Conservation (phyloP, 2,329 filamentous ascomycete genomes). For the Cladophialophora bantiana region DNA sequence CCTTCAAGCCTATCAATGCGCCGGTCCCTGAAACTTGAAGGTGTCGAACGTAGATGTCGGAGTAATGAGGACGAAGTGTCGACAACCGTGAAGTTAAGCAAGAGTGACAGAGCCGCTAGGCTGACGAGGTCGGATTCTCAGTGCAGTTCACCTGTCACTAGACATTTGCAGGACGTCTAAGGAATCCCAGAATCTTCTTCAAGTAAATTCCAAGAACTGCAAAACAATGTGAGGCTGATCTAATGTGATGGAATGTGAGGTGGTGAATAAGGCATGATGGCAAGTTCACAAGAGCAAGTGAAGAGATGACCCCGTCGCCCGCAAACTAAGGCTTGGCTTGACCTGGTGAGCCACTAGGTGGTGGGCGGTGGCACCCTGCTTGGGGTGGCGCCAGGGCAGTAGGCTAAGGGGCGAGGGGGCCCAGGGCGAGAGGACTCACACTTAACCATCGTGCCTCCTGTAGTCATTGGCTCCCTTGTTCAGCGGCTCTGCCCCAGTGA, state of each 20-base stretch:
- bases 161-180: neutral
- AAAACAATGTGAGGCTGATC: neutral
- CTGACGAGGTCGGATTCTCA: neutral
- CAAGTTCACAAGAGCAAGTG: slow-evolving; percentile 28
- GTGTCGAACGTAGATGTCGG: neutral
- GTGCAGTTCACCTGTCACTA: neutral
- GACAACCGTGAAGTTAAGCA: neutral
- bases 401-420: too few relatives aligned
- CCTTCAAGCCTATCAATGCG: neutral
- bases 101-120: neutral
- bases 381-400: neutral
- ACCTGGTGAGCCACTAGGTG: neutral
- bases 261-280: slow-evolving; percentile 29
- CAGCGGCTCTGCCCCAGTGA: too few relatives aligned
- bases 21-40: neutral
- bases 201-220: neutral
- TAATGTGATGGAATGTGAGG: slow-evolving; percentile 20
- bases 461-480: too few relatives aligned
- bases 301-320: slow-evolving; percentile 33
- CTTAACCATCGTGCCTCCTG: too few relatives aligned
- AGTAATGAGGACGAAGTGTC: neutral
- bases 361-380: neutral
- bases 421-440: too few relatives aligned
- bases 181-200: neutral
- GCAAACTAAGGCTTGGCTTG: slow-evolving; percentile 35